Percentiles rank a stretch among this genome's conserved stretches.
These are phyloP conservation scores for Rhodofomes roseus DNA, from an alignment of 1,284 basidiomycete genomes.

Conservation along the genomic window DNA sequence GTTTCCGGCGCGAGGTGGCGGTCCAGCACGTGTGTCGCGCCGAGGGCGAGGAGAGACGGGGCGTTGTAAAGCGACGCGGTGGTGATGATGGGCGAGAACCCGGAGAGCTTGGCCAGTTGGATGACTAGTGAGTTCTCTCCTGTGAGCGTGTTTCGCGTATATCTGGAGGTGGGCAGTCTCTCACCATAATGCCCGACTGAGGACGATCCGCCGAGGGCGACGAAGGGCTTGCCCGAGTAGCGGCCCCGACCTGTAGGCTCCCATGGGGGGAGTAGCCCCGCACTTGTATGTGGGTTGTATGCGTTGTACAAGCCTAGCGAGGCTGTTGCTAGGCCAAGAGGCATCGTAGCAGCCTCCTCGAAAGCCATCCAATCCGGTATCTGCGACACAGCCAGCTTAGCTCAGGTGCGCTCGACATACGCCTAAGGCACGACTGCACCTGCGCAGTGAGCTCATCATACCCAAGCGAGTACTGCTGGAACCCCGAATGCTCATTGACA, in stretches of 20 bases:
- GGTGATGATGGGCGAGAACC: constrained; percentile 46
- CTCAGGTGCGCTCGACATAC: constrained; percentile 1
- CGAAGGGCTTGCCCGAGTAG: constrained; percentile 31
- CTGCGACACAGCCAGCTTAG: constrained; percentile 21
- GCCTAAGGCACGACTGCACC: constrained; percentile 6
- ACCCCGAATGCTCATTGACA: constrained; percentile 14
- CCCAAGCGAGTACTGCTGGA: constrained; percentile 25
- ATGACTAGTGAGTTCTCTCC: constrained; percentile 16
- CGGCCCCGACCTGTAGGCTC: constrained; percentile 31
- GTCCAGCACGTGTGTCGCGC: constrained; percentile 23
- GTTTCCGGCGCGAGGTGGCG: constrained; percentile 10
- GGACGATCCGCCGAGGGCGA: constrained; percentile 34
- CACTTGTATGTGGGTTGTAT: constrained; percentile 17
- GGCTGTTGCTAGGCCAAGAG: constrained; percentile 37
- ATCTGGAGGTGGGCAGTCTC: background rate
- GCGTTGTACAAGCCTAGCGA: constrained; percentile 37
- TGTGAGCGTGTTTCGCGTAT: background rate
- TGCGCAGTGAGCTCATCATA: constrained; percentile 21
- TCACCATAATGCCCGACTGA: constrained; percentile 35
- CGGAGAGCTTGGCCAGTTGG: constrained; percentile 44
- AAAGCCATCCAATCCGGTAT: constrained; percentile 27
- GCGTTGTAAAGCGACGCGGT: constrained; percentile 43
- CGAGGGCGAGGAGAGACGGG: constrained; percentile 32
- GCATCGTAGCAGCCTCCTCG: constrained; percentile 34
- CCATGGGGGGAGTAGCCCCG: constrained; percentile 29